Base-by-base conservation (phyloP, 2,329 filamentous ascomycete species). In the Ophiostoma fasciatum region DNA sequence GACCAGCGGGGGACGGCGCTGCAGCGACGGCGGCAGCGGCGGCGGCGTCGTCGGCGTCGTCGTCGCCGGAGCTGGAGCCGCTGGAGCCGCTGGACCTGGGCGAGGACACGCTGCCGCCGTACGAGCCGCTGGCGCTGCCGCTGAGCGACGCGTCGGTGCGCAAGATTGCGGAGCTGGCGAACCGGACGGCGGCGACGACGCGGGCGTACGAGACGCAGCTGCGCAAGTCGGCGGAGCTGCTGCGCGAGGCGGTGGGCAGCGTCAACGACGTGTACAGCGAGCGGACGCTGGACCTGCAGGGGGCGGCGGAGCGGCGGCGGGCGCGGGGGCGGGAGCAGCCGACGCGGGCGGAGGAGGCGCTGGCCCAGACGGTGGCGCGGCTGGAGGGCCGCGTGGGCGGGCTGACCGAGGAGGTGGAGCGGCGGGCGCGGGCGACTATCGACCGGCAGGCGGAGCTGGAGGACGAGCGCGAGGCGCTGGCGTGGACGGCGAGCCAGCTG, bases 371-470 rank as follows among this genome's bases (percentile, higher is more conserved):
- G 23, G 36, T 45, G 3, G 27, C 25, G n/a, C 43, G 49, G 3
- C 50, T 71, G 4, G 55, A 62, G 17, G 44, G 44, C 0, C 47
- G 57, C 10, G 61, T 68, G 4, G 54, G 60, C 3, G 42, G 45
- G 2, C 41, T 71, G 20, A 69, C 66, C 2, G 47, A 51, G 8
- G 51, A 56, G 4, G 59, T 63, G 7, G 70, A 74, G 45, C 47
- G 50, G 15, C 58, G 62, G 0, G 50, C 69, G 21, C 61, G 70
- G 11, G 48, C 57, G 25, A 50, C 65, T 10, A 63, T 74, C 20
- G 71, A 75, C 45, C 49, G 57, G 34, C 59, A 56, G 37, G 59
- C 57, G 28, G 63, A 62, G 42, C 50, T 72, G 3, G 61, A 71
- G 41, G 68, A 74, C 38, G 58, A 67, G 33, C 49, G 47, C 27